Percentiles rank a stretch among this genome's conserved stretches.
Conservation (phyloP, 179 eudicot species). For the Heliamphora pulchella region DNA sequence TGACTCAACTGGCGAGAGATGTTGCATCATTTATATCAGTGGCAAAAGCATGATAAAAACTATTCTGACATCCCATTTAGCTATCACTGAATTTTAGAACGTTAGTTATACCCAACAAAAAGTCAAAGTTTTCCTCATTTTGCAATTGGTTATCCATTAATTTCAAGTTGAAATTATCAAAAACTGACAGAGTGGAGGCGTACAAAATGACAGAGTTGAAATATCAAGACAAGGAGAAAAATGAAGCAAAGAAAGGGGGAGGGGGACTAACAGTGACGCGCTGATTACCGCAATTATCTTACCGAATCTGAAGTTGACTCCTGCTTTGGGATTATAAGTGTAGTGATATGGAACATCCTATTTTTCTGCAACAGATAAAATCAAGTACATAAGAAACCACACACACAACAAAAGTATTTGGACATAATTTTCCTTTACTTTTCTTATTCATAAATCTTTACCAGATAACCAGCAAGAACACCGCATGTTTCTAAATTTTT, state of each 20-base stretch:
- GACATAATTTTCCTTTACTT: not conserved
- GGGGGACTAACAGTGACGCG: not conserved
- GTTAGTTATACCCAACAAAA: not conserved
- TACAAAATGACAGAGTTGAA: not conserved
- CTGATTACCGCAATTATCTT: constrained; percentile 23
- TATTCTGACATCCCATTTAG: not conserved
- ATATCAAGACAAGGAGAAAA: not conserved
- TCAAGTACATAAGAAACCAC: constrained; percentile 12
- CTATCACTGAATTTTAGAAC: constrained; percentile 1
- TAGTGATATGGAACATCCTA: constrained; percentile 80
- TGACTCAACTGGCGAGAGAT: not conserved
- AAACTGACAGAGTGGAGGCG: not conserved
- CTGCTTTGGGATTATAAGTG: constrained; percentile 87
- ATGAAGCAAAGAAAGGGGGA: not conserved
- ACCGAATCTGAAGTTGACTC: constrained; percentile 98
- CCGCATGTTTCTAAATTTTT: constrained; percentile 93
- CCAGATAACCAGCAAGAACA: constrained; percentile 93
- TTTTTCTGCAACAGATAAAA: constrained; percentile 60
- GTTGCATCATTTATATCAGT: not conserved
- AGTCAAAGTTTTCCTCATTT: not conserved
- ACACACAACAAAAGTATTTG: not conserved
- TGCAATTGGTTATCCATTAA: not conserved
- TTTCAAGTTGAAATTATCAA: not conserved
- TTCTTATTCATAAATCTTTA: constrained; percentile 22
- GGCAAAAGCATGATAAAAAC: constrained; percentile 11